Evolutionary conservation across 768 basidiomycete genomes (phyloP), one percentile per base, ranked within the genome.

Genomic region (Podaxis carcinomalis): DNA sequence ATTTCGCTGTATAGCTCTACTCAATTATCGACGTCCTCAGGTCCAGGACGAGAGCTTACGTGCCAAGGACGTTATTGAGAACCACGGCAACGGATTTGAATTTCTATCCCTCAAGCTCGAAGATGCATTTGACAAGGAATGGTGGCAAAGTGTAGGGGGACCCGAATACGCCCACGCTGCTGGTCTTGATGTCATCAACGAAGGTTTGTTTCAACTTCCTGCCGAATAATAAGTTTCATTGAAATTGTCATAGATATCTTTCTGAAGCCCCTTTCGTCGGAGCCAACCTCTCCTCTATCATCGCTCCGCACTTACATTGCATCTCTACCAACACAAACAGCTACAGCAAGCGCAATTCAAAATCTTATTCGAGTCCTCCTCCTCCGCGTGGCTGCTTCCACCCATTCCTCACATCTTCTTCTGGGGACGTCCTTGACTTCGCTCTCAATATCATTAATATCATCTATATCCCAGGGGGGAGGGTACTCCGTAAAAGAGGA

Each of bases 391-490:
- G 86, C 92, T 4, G 72, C 74, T 25, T 77, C 80, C 1, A 80
- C 76, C 3, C 69, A 72, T 3, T 85, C 85, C n/a, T 92, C 92
- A 0, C 91, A 93, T 69, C 76, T 93, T 14, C 77, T 93, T 13
- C 79, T 93, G 11, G 92, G 92, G 63, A 88, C 90, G 13, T 87
- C 86, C 1, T 74, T 92, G n/a, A 93, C 92, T 1, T 85, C 87
- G 0, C 76, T 93, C 0, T 90, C 92, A 0, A 80, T 93, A 35
- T 82, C 84, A 21, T 73, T 93, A 21, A 88, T 93, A 60, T 85
- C 89, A 2, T 84, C 82, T 10, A 85, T 93, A 47, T 80, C 89
- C 0, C 87, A 89, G 69, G 92, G 92, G 11, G 84, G 86, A 2
- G 92, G 92, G 0, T 90, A 87, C 70, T 77, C 81, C 2, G 79